Evolutionary conservation across 495 filamentous ascomycete species (phyloP).

Genomic region (Astrothelium subdiscretum): DNA sequence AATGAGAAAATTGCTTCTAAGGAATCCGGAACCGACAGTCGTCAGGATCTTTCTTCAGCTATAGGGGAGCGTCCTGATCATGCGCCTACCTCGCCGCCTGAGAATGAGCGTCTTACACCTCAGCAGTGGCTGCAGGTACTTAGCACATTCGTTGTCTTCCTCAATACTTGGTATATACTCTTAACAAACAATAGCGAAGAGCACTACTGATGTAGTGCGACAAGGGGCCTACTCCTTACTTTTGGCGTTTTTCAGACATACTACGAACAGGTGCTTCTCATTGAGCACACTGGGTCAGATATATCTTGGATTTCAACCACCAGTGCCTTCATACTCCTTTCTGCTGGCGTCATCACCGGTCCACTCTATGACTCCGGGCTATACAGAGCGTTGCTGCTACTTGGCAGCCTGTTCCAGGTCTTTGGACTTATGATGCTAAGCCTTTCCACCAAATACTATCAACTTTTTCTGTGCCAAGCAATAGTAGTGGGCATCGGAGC

Average conservation of each 20-base stretch:
- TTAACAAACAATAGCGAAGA: not conserved
- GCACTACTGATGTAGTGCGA: not conserved
- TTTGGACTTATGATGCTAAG: constrained; percentile 7
- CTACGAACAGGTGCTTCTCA: constrained; percentile 43
- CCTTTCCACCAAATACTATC: constrained; percentile 2
- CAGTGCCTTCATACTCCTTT: not conserved
- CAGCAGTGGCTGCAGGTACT: not conserved
- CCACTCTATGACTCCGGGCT: constrained; percentile 4
- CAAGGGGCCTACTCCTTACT: constrained; percentile 45
- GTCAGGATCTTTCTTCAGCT: not conserved
- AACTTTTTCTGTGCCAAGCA: constrained; percentile 3
- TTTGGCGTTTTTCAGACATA: constrained; percentile 59
- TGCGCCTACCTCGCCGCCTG: not conserved
- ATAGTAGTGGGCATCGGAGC: constrained; percentile 1
- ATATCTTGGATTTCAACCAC: constrained; percentile 2
- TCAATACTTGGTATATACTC: not conserved
- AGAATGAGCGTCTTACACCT: not conserved
- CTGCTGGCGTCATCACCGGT: not conserved
- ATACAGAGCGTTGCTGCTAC: not conserved
- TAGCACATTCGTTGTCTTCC: not conserved
- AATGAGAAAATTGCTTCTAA: not conserved
- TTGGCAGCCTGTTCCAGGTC: not conserved
- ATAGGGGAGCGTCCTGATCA: not conserved
- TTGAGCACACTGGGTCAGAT: constrained; percentile 31
- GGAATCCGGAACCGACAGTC: not conserved